Base-by-base conservation (phyloP, 176 grass and related monocot genomes). In the Miscanthus lutarioriparius region DNA sequence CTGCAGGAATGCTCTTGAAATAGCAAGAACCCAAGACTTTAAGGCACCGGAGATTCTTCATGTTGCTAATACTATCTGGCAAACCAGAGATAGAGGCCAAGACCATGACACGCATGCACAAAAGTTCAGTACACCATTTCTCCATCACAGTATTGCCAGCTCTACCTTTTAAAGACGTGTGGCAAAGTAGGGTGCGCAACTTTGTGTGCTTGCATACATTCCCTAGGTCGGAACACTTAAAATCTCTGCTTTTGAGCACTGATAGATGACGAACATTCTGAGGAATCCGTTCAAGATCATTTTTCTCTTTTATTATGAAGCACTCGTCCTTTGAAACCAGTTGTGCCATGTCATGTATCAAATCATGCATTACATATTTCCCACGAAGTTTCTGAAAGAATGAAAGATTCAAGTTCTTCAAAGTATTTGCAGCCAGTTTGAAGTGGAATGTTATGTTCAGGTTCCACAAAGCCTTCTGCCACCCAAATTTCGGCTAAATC, bases 11-110 rank as follows among this genome's bases (percentile, higher is more conserved):
- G 2, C 30, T 0, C 0, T 53, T 0, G 2, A 39, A 19, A 20
- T 0, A 0, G 32, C 14, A 38, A 4, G 0, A 0, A 3, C 0
- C 30, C 0, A 40, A 13, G 10, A 45, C 44, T 5, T 68, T 1
- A 33, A 85, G 15, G 74, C 19, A 78, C 6, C 64, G 36, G 17
- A 85, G 83, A 70, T 85, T 48, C 17, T 70, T 85, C 74, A 70
- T 6, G 11, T 45, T 58, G 1, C 28, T 30, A 30, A 30, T 26
- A 14, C 74, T 70, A 8, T 13, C 7, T 58, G 83, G 64, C 41
- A 85, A 35, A 4, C 33, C 0, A 44, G 41, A 44, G 9, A 44
- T 12, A 44, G 41, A 44, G 2, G 10, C 41, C 11, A 10, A 12
- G 2, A 44, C 41, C 41, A 44, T 44, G 41, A 44, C 41, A 2